Percentiles rank a stretch among this genome's conserved stretches.
Conservation (phyloP, 331 rosid genomes). For the Rosa hybrid region DNA sequence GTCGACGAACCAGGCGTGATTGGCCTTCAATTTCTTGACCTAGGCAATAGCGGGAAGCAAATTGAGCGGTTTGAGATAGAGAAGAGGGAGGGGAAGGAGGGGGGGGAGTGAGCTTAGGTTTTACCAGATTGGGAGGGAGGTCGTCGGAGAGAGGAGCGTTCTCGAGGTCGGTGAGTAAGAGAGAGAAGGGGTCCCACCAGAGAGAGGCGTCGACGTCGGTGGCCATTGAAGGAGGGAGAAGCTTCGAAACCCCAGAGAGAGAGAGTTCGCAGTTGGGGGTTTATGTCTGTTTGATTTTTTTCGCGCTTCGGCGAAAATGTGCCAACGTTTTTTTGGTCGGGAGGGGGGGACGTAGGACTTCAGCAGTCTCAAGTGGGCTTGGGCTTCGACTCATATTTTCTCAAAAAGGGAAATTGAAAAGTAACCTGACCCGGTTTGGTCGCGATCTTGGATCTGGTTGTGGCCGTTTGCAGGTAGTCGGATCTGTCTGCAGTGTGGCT, state of each 20-base stretch:
- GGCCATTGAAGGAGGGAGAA: conserved; percentile 52
- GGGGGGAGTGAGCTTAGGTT: not conserved
- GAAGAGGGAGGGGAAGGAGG: not conserved
- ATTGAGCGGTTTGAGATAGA: not conserved
- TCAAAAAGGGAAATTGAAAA: too few relatives aligned
- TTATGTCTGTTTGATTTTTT: not conserved
- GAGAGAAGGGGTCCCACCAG: conserved; percentile 92
- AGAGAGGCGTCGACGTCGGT: conserved; percentile 64
- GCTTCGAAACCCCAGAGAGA: conserved; percentile 45
- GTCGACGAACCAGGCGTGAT: conserved; percentile 75
- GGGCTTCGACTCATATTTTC: too few relatives aligned
- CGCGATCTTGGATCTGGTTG: too few relatives aligned
- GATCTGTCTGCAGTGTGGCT: too few relatives aligned
- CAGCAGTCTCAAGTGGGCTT: too few relatives aligned
- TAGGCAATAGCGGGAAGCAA: conserved; percentile 28
- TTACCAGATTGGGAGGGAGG: conserved; percentile 70
- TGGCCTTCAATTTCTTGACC: conserved; percentile 74
- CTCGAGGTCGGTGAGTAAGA: conserved; percentile 70
- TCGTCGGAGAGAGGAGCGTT: conserved; percentile 59
- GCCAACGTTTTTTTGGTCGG: too few relatives aligned
- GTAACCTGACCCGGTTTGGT: too few relatives aligned
- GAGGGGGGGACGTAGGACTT: too few relatives aligned
- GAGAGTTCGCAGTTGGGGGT: conserved; percentile 4
- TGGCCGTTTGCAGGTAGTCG: too few relatives aligned
- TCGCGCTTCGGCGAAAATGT: not conserved